Evolutionary conservation across 768 basidiomycete species (phyloP).

Genomic region (Hortiboletus campestris): DNA sequence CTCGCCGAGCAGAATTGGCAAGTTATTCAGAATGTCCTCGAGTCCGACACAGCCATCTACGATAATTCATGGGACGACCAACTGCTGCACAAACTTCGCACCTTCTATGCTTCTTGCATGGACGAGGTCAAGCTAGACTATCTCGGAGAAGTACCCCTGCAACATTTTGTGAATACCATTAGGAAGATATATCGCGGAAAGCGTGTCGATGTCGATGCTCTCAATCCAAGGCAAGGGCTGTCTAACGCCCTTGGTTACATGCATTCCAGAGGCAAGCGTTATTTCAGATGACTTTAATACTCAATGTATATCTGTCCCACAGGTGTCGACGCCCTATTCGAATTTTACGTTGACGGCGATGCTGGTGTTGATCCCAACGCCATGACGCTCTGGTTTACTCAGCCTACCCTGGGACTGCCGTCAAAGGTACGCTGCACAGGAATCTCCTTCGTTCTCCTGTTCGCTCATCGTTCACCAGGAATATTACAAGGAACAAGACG

Average conservation of each 20-base stretch:
- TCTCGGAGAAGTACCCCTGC: conserved; percentile 67
- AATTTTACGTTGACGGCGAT: conserved; percentile 87
- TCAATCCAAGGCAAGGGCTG: conserved; percentile 50
- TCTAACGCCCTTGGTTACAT: conserved; percentile 84
- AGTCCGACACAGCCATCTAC: conserved; percentile 39
- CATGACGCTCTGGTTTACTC: conserved; percentile 85
- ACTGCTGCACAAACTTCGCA: conserved; percentile 62
- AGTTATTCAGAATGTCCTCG: conserved; percentile 70
- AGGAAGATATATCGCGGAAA: conserved; percentile 58
- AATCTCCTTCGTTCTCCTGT: background rate
- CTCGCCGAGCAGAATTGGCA: conserved; percentile 76
- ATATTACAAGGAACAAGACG: conserved; percentile 79
- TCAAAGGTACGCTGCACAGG: conserved; percentile 58
- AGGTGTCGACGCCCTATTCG: conserved; percentile 79
- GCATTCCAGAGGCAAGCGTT: conserved; percentile 72
- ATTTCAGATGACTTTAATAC: background rate
- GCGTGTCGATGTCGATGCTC: conserved; percentile 36
- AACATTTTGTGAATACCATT: conserved; percentile 62
- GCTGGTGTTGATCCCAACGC: conserved; percentile 80
- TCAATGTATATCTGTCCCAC: conserved; percentile 1
- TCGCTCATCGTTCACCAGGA: conserved; percentile 47
- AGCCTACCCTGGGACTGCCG: conserved; percentile 78
- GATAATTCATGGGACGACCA: conserved; percentile 48
- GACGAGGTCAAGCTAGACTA: conserved; percentile 75
- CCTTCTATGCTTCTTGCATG: conserved; percentile 79